Conservation (phyloP, 306 rosid species). For the Rosa lucieae region DNA sequence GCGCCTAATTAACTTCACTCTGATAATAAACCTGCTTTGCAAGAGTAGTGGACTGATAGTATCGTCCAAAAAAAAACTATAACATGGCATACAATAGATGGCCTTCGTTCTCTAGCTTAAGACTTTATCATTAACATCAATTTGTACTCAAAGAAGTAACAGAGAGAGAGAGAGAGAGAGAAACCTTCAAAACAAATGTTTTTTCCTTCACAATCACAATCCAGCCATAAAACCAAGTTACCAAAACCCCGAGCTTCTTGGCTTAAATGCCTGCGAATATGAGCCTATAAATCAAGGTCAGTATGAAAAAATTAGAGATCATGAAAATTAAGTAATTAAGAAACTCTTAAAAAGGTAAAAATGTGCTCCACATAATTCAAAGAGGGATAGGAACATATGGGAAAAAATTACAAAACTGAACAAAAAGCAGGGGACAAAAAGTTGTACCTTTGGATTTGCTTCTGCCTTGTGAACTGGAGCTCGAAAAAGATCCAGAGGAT, state of each 20-base stretch:
- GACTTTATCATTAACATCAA: too few relatives aligned
- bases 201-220: constrained; percentile 98
- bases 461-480: constrained; percentile 70
- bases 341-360: not conserved
- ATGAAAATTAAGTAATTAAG: not conserved
- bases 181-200: constrained; percentile 96
- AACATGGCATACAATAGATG: not conserved
- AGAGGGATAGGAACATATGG: not conserved
- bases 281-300: constrained; percentile 61
- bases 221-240: constrained; percentile 88
- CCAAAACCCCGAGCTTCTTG: constrained; percentile 92
- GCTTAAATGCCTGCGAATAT: constrained; percentile 75
- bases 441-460: constrained; percentile 84
- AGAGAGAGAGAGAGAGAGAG: too few relatives aligned
- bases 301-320: constrained; percentile 18
- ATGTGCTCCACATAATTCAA: not conserved
- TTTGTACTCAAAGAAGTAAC: too few relatives aligned
- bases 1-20: not conserved
- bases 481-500: constrained; percentile 85
- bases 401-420: not conserved
- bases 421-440: constrained; percentile 11
- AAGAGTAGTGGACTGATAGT: not conserved
- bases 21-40: not conserved
- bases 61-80: too few relatives aligned
- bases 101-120: not conserved